phyloP scores from a whole-genome alignment of 75 land plant species.

The Selaginella moellendorffii region DNA sequence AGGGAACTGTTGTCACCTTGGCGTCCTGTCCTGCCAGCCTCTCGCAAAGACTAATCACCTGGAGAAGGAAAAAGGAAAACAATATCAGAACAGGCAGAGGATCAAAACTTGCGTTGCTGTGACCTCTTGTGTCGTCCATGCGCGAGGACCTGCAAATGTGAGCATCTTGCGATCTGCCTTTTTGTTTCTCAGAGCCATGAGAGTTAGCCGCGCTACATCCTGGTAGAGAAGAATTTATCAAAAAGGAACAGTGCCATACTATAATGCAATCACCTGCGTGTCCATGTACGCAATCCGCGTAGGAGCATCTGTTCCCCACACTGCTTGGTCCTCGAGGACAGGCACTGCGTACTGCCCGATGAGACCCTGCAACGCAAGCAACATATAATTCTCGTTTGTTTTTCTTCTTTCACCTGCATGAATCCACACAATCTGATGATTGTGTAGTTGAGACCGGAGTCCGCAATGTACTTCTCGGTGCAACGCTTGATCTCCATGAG shows the following conservation, averaged over 20 bases:
- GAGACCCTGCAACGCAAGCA: constrained; percentile 48
- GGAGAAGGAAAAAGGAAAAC: constrained; percentile 11
- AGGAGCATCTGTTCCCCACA: constrained; percentile 99
- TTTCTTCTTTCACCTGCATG: constrained; percentile 99
- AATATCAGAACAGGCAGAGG: not conserved
- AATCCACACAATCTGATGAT: constrained; percentile 85
- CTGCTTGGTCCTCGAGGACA: constrained; percentile 87
- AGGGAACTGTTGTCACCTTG: constrained; percentile 93
- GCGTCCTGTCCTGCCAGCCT: constrained; percentile 99
- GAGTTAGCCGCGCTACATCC: constrained; percentile 95
- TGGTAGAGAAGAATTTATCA: constrained; percentile 10
- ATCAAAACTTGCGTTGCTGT: not conserved
- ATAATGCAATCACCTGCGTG: constrained; percentile 52
- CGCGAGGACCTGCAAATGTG: constrained; percentile 99
- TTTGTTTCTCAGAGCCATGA: constrained; percentile 75
- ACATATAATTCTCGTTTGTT: too few relatives aligned
- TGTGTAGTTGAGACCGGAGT: constrained; percentile 68
- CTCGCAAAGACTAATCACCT: constrained; percentile 96
- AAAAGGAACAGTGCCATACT: not conserved
- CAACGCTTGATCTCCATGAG: constrained; percentile 98
- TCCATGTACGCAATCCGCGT: constrained; percentile 99
- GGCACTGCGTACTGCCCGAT: constrained; percentile 99
- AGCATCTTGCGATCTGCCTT: constrained; percentile 58
- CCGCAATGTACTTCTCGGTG: constrained; percentile 82
- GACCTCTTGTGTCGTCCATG: constrained; percentile 99